Percentiles rank a stretch among this genome's conserved stretches.
Conservation (phyloP, 148 eudicot species). For the Silene latifolia region DNA sequence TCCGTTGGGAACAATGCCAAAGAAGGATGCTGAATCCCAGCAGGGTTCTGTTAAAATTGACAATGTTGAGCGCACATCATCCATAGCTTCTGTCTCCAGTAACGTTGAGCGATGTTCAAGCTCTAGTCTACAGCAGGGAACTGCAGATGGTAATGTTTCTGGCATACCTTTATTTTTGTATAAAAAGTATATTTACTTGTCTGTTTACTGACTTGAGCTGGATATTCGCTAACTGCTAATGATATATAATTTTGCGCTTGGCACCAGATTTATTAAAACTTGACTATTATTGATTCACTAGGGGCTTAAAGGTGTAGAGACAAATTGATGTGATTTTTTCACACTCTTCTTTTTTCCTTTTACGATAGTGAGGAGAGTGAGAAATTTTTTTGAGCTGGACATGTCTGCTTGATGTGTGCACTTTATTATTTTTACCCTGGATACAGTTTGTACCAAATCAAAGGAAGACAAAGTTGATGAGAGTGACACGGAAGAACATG, state of each 20-base stretch:
- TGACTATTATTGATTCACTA: neutral
- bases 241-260: too few relatives aligned
- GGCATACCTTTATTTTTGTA: neutral
- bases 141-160: constrained; percentile 46
- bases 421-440: neutral
- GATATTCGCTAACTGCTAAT: neutral
- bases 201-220: neutral
- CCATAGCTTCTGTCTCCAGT: constrained; percentile 57
- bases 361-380: neutral
- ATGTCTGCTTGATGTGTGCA: neutral
- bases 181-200: neutral
- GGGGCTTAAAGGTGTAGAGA: neutral
- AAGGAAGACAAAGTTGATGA: constrained; percentile 55
- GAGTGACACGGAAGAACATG: constrained; percentile 60
- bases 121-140: constrained; percentile 39
- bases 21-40: constrained; percentile 64
- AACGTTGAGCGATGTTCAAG: constrained; percentile 36
- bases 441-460: constrained; percentile 36
- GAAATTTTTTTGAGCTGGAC: neutral
- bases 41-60: constrained; percentile 47
- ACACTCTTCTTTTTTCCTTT: neutral
- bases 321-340: neutral
- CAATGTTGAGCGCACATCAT: constrained; percentile 42
- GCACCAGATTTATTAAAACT: too few relatives aligned
- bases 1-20: constrained; percentile 69